These are phyloP conservation scores for Rhizopogon vinicolor DNA, from an alignment of 768 basidiomycete species.

Conservation along the genomic window DNA sequence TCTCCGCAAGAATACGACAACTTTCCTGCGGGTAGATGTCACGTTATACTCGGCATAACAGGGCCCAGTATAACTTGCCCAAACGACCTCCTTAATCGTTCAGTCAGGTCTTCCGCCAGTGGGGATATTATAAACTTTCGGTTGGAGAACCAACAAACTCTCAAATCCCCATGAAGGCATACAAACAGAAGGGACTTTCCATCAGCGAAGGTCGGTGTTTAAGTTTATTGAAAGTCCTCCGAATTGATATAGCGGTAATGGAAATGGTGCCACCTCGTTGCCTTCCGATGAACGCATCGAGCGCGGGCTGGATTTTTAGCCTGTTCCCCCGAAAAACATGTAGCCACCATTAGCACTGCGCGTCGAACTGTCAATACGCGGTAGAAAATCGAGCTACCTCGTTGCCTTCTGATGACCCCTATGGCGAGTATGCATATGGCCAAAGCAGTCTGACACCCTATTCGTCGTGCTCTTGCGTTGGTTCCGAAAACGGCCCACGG, in stretches of 20 bases:
- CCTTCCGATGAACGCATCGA: constrained; percentile 26
- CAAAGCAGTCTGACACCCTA: not conserved
- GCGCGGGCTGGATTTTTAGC: constrained; percentile 24
- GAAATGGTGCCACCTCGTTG: constrained; percentile 16
- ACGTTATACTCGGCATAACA: not conserved
- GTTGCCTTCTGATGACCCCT: too few relatives aligned
- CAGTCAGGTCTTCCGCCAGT: not conserved
- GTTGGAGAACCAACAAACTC: constrained; percentile 16
- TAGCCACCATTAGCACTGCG: constrained; percentile 23
- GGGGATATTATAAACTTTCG: not conserved
- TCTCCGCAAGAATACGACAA: constrained; percentile 17
- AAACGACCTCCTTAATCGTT: not conserved
- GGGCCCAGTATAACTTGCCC: not conserved
- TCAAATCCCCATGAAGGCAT: constrained; percentile 25
- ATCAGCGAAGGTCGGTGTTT: constrained; percentile 29
- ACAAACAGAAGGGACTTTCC: constrained; percentile 18
- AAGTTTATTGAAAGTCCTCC: not conserved
- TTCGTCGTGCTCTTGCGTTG: not conserved
- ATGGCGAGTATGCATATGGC: not conserved
- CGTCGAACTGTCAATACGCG: too few relatives aligned
- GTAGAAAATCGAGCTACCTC: too few relatives aligned
- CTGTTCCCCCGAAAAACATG: constrained; percentile 22
- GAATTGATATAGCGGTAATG: not conserved
- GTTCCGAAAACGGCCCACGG: too few relatives aligned
- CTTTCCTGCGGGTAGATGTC: constrained; percentile 12